Conservation (phyloP, 2,329 filamentous ascomycete species). For the Diaporthe citriasiana region DNA sequence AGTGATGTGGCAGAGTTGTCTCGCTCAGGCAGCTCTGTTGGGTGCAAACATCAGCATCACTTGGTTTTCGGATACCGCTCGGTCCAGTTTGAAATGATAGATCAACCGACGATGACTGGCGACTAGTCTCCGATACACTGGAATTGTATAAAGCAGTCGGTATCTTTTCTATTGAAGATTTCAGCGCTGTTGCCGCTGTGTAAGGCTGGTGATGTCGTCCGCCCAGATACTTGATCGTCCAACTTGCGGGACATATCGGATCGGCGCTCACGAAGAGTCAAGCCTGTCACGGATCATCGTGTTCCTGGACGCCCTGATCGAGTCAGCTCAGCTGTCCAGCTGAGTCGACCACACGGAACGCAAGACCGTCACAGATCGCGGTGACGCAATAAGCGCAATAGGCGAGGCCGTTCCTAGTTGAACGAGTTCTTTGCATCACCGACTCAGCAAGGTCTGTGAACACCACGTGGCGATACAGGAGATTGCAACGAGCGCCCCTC, state of each 20-base stretch:
- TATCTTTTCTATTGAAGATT: not conserved
- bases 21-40: conserved; percentile 8
- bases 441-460: conserved; percentile 19
- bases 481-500: conserved; percentile 1
- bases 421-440: not conserved
- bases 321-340: not conserved
- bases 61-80: not conserved
- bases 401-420: not conserved
- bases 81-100: conserved; percentile 3
- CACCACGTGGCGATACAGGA: not conserved
- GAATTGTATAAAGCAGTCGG: not conserved
- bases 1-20: not conserved
- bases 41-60: not conserved
- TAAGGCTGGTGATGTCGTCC: not conserved
- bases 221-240: not conserved
- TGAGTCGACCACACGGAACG: not conserved
- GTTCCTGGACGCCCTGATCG: conserved; percentile 15
- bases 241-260: not conserved
- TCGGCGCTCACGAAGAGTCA: conserved; percentile 5
- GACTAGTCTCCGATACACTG: not conserved
- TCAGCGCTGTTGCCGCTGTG: not conserved
- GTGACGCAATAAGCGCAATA: conserved; percentile 13
- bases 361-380: not conserved
- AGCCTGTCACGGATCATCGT: not conserved
- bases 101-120: not conserved